Conservation (phyloP, 2,329 filamentous ascomycete genomes). For the Colletotrichum chrysophilum region DNA sequence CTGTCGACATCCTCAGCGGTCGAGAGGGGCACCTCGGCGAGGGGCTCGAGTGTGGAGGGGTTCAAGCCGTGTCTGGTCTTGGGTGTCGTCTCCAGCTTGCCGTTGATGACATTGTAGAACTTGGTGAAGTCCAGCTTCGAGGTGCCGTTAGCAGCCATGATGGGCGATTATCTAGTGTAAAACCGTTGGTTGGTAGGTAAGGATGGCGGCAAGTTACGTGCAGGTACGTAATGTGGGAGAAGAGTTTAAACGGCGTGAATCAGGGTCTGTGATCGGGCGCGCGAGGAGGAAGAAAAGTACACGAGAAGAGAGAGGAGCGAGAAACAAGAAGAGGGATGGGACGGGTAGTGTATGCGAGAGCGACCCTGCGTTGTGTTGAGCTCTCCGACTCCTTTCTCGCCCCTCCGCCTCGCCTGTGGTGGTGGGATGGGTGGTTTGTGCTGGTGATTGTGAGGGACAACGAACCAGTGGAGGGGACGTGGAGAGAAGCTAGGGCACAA, state of each 20-base stretch:
- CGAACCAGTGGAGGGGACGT: conserved; percentile 8
- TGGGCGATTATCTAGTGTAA: background rate
- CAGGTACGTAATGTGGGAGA: background rate
- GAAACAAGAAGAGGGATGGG: background rate
- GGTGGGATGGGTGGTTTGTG: background rate
- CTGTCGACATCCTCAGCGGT: conserved; percentile 53
- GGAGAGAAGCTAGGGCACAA: background rate
- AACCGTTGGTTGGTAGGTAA: background rate
- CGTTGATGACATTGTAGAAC: conserved; percentile 58
- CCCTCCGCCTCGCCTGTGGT: background rate
- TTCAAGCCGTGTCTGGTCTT: conserved; percentile 54
- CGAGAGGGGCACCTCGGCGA: conserved; percentile 55
- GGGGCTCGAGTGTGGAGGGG: conserved; percentile 52
- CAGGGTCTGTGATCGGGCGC: background rate
- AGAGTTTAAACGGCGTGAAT: background rate
- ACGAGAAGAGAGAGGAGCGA: background rate
- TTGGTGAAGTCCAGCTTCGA: conserved; percentile 31
- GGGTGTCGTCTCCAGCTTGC: conserved; percentile 46
- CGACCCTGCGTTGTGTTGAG: background rate
- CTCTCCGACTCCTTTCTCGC: background rate
- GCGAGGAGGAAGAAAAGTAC: background rate
- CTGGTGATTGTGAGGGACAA: background rate
- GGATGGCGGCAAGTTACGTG: background rate
- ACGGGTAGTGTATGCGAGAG: background rate
- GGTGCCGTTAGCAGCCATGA: conserved; percentile 9